These are phyloP conservation scores for Linderina pennispora DNA, from an alignment of 192 early-diverging fungal species.

Conservation along the genomic window DNA sequence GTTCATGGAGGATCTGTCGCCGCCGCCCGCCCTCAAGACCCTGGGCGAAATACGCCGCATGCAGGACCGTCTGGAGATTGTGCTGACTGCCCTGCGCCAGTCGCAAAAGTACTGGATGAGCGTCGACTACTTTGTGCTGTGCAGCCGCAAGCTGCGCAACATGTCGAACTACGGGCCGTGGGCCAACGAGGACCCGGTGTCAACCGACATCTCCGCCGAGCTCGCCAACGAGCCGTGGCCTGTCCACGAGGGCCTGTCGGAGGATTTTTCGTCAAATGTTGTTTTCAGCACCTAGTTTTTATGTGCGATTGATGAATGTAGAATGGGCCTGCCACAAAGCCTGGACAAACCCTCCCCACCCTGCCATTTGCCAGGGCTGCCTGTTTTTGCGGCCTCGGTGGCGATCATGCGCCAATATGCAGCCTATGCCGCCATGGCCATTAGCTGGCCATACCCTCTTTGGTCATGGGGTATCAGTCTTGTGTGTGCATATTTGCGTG, in stretches of 20 bases:
- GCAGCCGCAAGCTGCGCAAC: constrained; percentile 45
- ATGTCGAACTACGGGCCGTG: constrained; percentile 39
- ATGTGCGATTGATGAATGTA: too few relatives aligned
- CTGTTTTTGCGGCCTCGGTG: too few relatives aligned
- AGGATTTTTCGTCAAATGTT: constrained; percentile 8
- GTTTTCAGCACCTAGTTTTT: constrained; percentile 6
- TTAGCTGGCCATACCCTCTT: too few relatives aligned
- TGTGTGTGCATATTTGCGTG: too few relatives aligned
- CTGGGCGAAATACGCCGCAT: constrained; percentile 39
- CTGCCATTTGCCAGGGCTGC: too few relatives aligned
- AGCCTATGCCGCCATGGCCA: too few relatives aligned
- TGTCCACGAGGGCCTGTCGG: constrained; percentile 1
- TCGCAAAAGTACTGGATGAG: constrained; percentile 45
- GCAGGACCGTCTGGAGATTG: constrained; percentile 46
- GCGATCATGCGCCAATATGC: too few relatives aligned
- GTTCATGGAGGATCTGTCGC: constrained; percentile 35
- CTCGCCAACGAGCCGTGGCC: constrained; percentile 26
- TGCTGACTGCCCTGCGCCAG: constrained; percentile 35
- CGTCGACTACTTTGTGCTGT: constrained; percentile 44
- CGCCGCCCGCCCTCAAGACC: constrained; percentile 36
- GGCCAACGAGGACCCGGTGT: constrained; percentile 33
- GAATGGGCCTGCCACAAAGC: too few relatives aligned
- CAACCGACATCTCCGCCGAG: constrained; percentile 28
- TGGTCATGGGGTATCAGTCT: too few relatives aligned
- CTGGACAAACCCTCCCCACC: too few relatives aligned